These are phyloP conservation scores for Ormosia emarginata DNA, from an alignment of 306 rosid genomes.

Conservation along the genomic window DNA sequence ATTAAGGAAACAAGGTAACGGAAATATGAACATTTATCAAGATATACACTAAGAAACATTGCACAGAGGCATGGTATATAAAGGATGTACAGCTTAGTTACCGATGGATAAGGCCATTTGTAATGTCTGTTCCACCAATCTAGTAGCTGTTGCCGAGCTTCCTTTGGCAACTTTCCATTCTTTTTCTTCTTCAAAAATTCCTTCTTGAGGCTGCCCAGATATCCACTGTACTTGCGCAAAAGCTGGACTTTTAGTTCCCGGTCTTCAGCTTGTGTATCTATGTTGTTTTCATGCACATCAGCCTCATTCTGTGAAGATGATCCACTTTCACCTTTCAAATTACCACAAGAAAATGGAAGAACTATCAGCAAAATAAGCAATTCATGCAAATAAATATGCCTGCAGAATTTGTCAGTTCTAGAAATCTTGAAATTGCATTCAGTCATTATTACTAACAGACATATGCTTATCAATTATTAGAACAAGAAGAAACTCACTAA, in stretches of 20 bases:
- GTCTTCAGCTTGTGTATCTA: slow-evolving; percentile 81
- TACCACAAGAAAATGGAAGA: slow-evolving; percentile 7
- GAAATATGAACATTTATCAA: neutral
- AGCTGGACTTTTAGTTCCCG: slow-evolving; percentile 80
- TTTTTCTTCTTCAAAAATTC: slow-evolving; percentile 95
- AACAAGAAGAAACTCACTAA: neutral
- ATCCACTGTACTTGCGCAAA: slow-evolving; percentile 86
- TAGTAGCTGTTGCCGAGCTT: slow-evolving; percentile 87
- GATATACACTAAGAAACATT: neutral
- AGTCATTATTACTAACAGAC: neutral
- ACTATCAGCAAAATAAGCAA: neutral
- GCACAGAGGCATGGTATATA: slow-evolving; percentile 36
- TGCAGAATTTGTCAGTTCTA: neutral
- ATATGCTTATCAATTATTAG: neutral
- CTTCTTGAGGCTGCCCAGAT: slow-evolving; percentile 85
- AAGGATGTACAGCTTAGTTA: slow-evolving; percentile 48
- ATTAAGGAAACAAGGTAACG: neutral
- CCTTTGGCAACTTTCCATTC: slow-evolving; percentile 94
- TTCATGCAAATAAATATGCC: neutral
- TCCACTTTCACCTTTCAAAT: slow-evolving; percentile 56
- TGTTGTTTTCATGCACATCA: slow-evolving; percentile 47
- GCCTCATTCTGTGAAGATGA: slow-evolving; percentile 61
- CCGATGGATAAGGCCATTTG: slow-evolving; percentile 98
- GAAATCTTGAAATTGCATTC: neutral
- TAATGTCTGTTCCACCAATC: slow-evolving; percentile 98